These are phyloP conservation scores for Skeletonema costatum DNA, from an alignment of 108 stramenopile genomes.

Conservation along the genomic window DNA sequence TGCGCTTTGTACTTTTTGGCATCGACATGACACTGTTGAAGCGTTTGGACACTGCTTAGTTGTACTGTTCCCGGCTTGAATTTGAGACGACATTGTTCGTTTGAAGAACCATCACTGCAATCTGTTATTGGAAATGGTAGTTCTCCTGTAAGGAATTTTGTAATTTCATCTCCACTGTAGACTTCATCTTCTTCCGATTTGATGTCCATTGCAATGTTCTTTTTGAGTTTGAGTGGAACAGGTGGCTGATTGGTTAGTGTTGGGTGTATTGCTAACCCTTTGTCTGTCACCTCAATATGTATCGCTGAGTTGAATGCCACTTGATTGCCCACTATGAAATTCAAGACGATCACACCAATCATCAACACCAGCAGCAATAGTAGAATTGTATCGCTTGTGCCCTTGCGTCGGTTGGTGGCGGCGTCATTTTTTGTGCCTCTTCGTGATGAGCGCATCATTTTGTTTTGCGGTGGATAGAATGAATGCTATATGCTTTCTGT, in stretches of 20 bases:
- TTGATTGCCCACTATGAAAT: not conserved
- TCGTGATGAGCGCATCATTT: not conserved
- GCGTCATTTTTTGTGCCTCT: not conserved
- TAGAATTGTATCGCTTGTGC: not conserved
- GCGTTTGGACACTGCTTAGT: conserved; percentile 12
- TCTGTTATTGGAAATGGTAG: not conserved
- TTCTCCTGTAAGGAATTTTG: not conserved
- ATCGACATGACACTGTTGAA: conserved; percentile 41
- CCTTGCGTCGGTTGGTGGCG: not conserved
- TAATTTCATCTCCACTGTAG: not conserved
- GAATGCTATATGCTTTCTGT: not conserved
- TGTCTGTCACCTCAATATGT: not conserved
- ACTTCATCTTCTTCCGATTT: not conserved
- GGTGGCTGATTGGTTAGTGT: not conserved
- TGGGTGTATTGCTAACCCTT: not conserved
- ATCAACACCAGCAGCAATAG: not conserved
- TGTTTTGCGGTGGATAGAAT: not conserved
- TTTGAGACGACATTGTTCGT: conserved; percentile 2
- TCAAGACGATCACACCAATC: not conserved
- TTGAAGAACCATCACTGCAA: not conserved
- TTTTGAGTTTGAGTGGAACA: not conserved
- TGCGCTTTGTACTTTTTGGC: conserved; percentile 24
- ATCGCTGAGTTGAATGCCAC: not conserved
- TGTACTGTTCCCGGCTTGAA: conserved; percentile 33
- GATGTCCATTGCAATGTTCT: not conserved